These are phyloP conservation scores for Syncephalastrum racemosum DNA, from an alignment of 371 early-diverging fungal species.

Conservation along the genomic window DNA sequence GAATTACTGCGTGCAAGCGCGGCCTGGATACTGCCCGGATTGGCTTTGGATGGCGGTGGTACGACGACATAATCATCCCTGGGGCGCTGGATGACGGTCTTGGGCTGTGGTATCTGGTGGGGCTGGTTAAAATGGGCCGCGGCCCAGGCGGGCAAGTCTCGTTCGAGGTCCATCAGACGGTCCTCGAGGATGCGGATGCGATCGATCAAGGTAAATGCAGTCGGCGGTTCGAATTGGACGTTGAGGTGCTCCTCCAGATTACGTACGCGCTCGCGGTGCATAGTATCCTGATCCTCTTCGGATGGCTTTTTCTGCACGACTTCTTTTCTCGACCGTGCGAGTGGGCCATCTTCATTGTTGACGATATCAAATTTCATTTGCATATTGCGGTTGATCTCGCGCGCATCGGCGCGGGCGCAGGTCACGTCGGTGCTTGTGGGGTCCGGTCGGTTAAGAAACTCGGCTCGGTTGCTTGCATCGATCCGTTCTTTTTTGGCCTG, in stretches of 20 bases:
- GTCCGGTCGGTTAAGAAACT: slow-evolving; percentile 55
- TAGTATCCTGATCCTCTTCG: neutral
- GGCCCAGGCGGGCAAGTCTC: slow-evolving; percentile 72
- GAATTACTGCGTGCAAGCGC: slow-evolving; percentile 30
- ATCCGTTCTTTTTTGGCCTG: slow-evolving; percentile 63
- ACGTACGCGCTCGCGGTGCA: slow-evolving; percentile 43
- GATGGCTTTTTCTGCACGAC: slow-evolving; percentile 2
- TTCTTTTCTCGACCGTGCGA: slow-evolving; percentile 53
- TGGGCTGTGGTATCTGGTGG: slow-evolving; percentile 44
- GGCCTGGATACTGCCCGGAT: slow-evolving; percentile 28
- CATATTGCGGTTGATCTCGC: slow-evolving; percentile 73
- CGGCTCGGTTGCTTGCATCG: slow-evolving; percentile 70
- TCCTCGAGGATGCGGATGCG: slow-evolving; percentile 71
- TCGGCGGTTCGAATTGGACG: slow-evolving; percentile 51
- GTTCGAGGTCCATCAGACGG: slow-evolving; percentile 66
- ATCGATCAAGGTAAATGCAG: slow-evolving; percentile 40
- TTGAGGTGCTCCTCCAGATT: slow-evolving; percentile 69
- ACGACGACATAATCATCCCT: slow-evolving; percentile 7
- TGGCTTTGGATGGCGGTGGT: slow-evolving; percentile 8
- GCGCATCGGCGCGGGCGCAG: slow-evolving; percentile 72
- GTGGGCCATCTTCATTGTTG: slow-evolving; percentile 74
- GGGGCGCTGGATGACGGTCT: slow-evolving; percentile 33
- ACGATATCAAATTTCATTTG: slow-evolving; percentile 84
- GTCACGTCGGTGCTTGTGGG: slow-evolving; percentile 42
- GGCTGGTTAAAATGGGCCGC: slow-evolving; percentile 72